These are phyloP conservation scores for Ilex paraguariensis DNA, from an alignment of 305 asterid species.

Conservation along the genomic window DNA sequence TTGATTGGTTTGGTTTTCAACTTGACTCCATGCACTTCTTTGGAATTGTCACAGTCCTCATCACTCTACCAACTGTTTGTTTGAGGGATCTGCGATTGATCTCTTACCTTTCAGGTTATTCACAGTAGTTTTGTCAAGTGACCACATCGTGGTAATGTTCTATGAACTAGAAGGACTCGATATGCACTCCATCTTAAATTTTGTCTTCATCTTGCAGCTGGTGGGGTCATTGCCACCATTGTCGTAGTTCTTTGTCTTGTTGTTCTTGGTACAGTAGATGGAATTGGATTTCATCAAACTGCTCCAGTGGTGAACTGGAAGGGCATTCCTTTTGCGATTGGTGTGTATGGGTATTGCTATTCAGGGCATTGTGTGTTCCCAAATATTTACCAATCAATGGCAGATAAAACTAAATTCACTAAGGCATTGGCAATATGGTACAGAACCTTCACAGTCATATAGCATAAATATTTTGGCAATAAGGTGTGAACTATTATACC, in stretches of 20 bases:
- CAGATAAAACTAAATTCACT: constrained; percentile 72
- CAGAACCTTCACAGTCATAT: too few relatives aligned
- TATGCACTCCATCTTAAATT: neutral
- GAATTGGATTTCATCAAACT: constrained; percentile 61
- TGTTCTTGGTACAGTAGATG: constrained; percentile 52
- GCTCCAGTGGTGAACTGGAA: constrained; percentile 50
- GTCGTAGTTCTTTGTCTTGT: constrained; percentile 53
- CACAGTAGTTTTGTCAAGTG: constrained; percentile 7
- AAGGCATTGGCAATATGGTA: constrained; percentile 64
- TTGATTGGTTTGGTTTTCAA: constrained; percentile 42
- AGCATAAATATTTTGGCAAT: too few relatives aligned
- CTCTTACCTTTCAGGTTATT: constrained; percentile 79
- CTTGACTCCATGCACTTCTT: constrained; percentile 69
- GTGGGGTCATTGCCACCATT: constrained; percentile 68
- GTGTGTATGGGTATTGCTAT: constrained; percentile 82
- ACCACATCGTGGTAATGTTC: neutral
- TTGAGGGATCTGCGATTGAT: constrained; percentile 69
- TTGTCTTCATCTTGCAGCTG: constrained; percentile 40
- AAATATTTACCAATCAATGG: constrained; percentile 94
- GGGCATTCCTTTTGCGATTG: constrained; percentile 84
- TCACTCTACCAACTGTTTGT: constrained; percentile 73
- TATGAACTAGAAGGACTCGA: neutral
- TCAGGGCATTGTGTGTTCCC: constrained; percentile 95
- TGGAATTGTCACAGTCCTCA: constrained; percentile 43
- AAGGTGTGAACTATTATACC: neutral